phyloP scores from a whole-genome alignment of 345 rosid genomes.

The Citrus reticulata region DNA sequence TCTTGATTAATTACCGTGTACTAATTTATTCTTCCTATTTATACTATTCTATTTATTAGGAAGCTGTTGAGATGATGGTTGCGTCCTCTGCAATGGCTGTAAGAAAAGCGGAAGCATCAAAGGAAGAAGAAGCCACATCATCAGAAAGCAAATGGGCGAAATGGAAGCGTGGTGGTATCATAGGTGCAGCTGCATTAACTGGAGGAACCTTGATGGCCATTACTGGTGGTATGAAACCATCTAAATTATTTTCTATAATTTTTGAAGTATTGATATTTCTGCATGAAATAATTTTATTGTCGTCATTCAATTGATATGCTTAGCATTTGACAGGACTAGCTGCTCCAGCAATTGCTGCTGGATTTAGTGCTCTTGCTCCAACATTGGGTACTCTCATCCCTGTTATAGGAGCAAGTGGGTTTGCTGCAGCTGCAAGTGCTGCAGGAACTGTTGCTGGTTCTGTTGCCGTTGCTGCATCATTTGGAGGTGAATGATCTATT shows the following conservation, averaged over 20 bases:
- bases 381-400: conserved; percentile 87
- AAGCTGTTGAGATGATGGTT: conserved; percentile 74
- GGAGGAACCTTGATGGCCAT: conserved; percentile 95
- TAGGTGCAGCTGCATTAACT: conserved; percentile 94
- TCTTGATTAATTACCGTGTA: not conserved
- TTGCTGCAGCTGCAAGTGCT: conserved; percentile 96
- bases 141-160: conserved; percentile 53
- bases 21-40: not conserved
- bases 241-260: not conserved
- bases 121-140: conserved; percentile 49
- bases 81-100: conserved; percentile 96
- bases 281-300: not conserved
- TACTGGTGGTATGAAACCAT: conserved; percentile 69
- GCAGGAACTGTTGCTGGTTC: conserved; percentile 97
- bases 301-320: conserved; percentile 2
- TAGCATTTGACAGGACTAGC: conserved; percentile 66
- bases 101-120: conserved; percentile 51
- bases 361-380: conserved; percentile 92
- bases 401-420: conserved; percentile 94
- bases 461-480: conserved; percentile 98
- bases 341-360: conserved; percentile 99
- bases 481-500: conserved; percentile 71
- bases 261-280: conserved; percentile 2
- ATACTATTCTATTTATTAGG: conserved; percentile 35
- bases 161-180: conserved; percentile 96